A percentile compares a stretch with the other conserved stretches of the same genome.
These are phyloP conservation scores for Lachnellula arida DNA, from an alignment of 2,329 filamentous ascomycete species.

Conservation along the genomic window DNA sequence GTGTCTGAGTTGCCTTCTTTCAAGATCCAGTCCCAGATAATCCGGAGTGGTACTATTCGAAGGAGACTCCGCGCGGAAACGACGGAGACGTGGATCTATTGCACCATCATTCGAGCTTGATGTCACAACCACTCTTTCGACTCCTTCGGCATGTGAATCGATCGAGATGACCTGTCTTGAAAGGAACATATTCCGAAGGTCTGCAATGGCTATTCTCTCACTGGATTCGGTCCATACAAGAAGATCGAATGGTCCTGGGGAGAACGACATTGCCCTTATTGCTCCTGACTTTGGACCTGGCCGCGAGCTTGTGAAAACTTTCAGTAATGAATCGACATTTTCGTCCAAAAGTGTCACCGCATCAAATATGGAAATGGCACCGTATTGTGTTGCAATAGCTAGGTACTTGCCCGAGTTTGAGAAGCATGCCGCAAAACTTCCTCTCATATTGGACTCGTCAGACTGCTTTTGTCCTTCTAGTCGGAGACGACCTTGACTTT, in stretches of 20 bases:
- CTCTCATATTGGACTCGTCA: slow-evolving; percentile 52
- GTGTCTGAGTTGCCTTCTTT: slow-evolving; percentile 26
- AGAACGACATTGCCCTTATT: slow-evolving; percentile 87
- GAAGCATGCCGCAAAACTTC: slow-evolving; percentile 77
- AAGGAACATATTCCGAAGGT: slow-evolving; percentile 62
- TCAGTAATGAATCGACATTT: slow-evolving; percentile 59
- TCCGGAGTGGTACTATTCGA: slow-evolving; percentile 27
- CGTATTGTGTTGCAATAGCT: slow-evolving; percentile 75
- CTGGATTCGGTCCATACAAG: slow-evolving; percentile 92
- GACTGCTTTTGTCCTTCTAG: slow-evolving; percentile 53
- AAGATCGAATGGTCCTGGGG: slow-evolving; percentile 82
- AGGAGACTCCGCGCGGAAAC: slow-evolving; percentile 18
- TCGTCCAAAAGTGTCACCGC: slow-evolving; percentile 43
- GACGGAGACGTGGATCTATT: slow-evolving; percentile 28
- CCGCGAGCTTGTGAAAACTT: slow-evolving; percentile 72
- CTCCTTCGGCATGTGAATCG: slow-evolving; percentile 52
- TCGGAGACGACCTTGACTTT: slow-evolving; percentile 46
- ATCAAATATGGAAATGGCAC: slow-evolving; percentile 72
- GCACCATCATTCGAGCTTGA: slow-evolving; percentile 21
- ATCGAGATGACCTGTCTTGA: slow-evolving; percentile 66
- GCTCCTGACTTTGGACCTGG: slow-evolving; percentile 55
- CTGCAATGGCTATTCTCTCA: slow-evolving; percentile 68
- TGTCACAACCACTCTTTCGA: slow-evolving; percentile 24
- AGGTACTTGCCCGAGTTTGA: slow-evolving; percentile 66
- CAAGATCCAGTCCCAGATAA: slow-evolving; percentile 24